phyloP scores from a whole-genome alignment of 2,329 filamentous ascomycete species.

The Pyricularia grisea region DNA sequence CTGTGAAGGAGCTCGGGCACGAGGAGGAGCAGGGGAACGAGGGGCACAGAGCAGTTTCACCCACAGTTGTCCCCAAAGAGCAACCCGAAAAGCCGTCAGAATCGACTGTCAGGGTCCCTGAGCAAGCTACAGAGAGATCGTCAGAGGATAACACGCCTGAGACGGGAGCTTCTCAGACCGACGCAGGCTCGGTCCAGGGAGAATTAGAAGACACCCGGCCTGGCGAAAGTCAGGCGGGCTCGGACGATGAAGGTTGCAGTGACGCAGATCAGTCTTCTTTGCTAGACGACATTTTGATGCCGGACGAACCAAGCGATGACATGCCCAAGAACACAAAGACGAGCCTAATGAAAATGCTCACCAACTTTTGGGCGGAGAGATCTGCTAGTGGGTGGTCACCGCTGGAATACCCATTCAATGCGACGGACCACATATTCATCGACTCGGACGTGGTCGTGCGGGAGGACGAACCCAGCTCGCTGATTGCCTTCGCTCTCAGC shows the following conservation, averaged over 20 bases:
- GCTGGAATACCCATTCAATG: constrained; percentile 82
- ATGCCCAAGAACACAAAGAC: constrained; percentile 79
- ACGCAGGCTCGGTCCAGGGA: constrained; percentile 18
- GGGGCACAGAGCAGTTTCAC: constrained; percentile 6
- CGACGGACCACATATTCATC: constrained; percentile 89
- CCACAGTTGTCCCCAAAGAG: background rate
- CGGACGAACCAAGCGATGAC: constrained; percentile 51
- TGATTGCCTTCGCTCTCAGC: constrained; percentile 86
- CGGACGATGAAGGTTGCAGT: constrained; percentile 61
- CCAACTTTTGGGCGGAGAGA: constrained; percentile 96
- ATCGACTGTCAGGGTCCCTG: background rate
- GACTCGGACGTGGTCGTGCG: constrained; percentile 96
- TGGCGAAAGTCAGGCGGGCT: constrained; percentile 48
- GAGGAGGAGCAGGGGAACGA: constrained; percentile 44
- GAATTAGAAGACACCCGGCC: constrained; percentile 19
- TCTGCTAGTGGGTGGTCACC: constrained; percentile 91
- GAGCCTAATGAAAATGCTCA: constrained; percentile 89
- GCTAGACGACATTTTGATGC: constrained; percentile 55
- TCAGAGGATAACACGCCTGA: background rate
- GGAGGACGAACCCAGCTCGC: constrained; percentile 92
- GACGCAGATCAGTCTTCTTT: constrained; percentile 56
- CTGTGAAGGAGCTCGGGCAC: constrained; percentile 70
- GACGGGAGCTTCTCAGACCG: constrained; percentile 18
- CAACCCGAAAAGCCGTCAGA: background rate
- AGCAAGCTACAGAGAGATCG: background rate